Evolutionary conservation across 2,329 filamentous ascomycete genomes (phyloP), one percentile per base, ranked within the genome.

Genomic region (Beauveria brongniartii): DNA sequence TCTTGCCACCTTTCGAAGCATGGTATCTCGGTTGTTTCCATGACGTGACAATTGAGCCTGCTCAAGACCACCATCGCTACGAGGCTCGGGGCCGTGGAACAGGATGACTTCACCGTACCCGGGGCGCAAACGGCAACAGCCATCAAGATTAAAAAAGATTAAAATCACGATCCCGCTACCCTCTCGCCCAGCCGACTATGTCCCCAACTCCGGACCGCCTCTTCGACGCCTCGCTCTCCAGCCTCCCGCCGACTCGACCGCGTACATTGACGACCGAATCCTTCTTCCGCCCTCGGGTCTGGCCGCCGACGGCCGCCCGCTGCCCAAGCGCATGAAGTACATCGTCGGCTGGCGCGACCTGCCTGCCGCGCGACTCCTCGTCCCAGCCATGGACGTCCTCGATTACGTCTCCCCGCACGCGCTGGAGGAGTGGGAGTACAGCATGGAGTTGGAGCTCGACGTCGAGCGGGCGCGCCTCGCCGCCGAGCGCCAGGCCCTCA

Each of bases 351-450:
- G 82, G 78, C 75, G 71, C 26, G 82, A 85, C 62, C 68, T 79
- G 0, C 81, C 81, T 0, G 75, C 76, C 0, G 81, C 79, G 44
- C 74, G 77, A 20, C 69, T 80, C 52, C 66, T 78, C 3, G 73
- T 85, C 2, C 77, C 74, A 65, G 67, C 78, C 66, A 73, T 77
- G 73, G 60, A 75, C 63, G 75, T 85, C 6, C 73, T 81, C 14
- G 79, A 86, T 37, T 87, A 85, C 63, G 83, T 87, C 8, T 85
- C 84, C 0, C 79, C 80, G 2, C 72, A 75, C 12, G 77, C 75
- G 10, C 65, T 85, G 3, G 85, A 88, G 67, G 76, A 83, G 0
- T 88, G 79, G 74, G 83, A 86, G 64, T 78, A 76, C 58, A 68
- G 73, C 2, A 70, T 75, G 16, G 75, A 77, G 55, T 71, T 78